Percentiles rank a stretch among this genome's conserved stretches.
Evolutionary conservation across 2,329 filamentous ascomycete species (phyloP).

Genomic region (Orbilia quercus): DNA sequence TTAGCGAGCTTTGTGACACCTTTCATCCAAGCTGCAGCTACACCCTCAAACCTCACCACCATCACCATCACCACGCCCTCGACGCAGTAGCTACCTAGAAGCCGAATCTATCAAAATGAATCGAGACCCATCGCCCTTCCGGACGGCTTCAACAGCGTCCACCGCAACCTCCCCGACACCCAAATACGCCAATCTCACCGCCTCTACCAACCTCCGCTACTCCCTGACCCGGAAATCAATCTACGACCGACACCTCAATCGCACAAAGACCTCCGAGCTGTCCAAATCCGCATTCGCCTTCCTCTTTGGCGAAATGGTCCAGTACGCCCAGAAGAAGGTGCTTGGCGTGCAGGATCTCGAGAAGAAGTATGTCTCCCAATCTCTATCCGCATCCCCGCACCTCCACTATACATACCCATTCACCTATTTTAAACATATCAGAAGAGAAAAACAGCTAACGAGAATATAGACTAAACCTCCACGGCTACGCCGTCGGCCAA

Average conservation of each 20-base stretch:
- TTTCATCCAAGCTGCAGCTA: slow-evolving; percentile 17
- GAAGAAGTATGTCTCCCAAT: slow-evolving; percentile 72
- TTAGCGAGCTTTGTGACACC: slow-evolving; percentile 26
- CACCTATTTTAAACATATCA: not conserved
- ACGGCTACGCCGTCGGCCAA: slow-evolving; percentile 92
- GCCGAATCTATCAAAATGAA: slow-evolving; percentile 17
- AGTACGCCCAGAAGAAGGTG: slow-evolving; percentile 89
- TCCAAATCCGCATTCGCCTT: slow-evolving; percentile 96
- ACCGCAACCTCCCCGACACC: slow-evolving; percentile 65
- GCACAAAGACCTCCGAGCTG: slow-evolving; percentile 85
- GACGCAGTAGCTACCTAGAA: not conserved
- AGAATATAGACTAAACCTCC: slow-evolving; percentile 78
- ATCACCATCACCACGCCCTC: not conserved
- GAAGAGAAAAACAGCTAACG: too few relatives aligned
- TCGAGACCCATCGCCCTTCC: slow-evolving; percentile 44
- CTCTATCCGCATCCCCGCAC: not conserved
- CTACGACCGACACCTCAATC: slow-evolving; percentile 94
- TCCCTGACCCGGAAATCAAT: slow-evolving; percentile 96
- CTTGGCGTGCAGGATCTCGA: slow-evolving; percentile 94
- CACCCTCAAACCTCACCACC: slow-evolving; percentile 5
- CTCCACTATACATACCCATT: not conserved
- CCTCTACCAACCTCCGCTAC: slow-evolving; percentile 76
- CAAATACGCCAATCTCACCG: slow-evolving; percentile 53
- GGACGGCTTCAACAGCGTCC: slow-evolving; percentile 24
- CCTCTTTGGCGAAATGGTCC: slow-evolving; percentile 95